phyloP scores from a whole-genome alignment of 345 rosid genomes.

The Acer campestre region DNA sequence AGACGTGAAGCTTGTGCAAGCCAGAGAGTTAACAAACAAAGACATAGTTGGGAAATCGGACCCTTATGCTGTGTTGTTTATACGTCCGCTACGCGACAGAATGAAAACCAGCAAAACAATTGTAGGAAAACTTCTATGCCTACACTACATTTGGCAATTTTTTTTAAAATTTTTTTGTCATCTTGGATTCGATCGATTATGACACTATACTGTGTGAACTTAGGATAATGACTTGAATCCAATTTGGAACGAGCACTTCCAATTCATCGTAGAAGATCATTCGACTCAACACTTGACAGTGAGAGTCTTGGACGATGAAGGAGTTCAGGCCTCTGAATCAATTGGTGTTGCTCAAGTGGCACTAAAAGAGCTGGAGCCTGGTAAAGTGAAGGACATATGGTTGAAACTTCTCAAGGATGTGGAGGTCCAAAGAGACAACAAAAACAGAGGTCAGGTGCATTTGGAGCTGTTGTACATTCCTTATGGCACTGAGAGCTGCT shows the following conservation, averaged over 20 bases:
- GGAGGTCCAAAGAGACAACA: slow-evolving; percentile 79
- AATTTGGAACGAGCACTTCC: slow-evolving; percentile 91
- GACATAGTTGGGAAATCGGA: slow-evolving; percentile 93
- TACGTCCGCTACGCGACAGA: slow-evolving; percentile 77
- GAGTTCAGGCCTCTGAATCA: slow-evolving; percentile 76
- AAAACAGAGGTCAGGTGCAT: slow-evolving; percentile 87
- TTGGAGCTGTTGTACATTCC: slow-evolving; percentile 80
- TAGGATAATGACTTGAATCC: slow-evolving; percentile 85
- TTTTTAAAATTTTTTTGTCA: not conserved
- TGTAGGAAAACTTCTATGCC: slow-evolving; percentile 41
- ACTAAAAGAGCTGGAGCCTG: slow-evolving; percentile 66
- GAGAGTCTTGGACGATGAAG: slow-evolving; percentile 86
- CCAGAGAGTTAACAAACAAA: slow-evolving; percentile 78
- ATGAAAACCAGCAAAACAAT: slow-evolving; percentile 77
- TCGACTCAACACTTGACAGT: slow-evolving; percentile 79
- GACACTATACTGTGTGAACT: slow-evolving; percentile 4
- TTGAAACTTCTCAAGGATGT: slow-evolving; percentile 81
- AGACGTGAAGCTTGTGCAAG: slow-evolving; percentile 94
- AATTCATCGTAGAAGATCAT: slow-evolving; percentile 76
- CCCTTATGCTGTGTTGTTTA: slow-evolving; percentile 72
- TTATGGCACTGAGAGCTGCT: slow-evolving; percentile 56
- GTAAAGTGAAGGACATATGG: slow-evolving; percentile 86
- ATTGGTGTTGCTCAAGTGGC: slow-evolving; percentile 72
- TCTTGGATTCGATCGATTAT: slow-evolving; percentile 14
- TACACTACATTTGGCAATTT: not conserved